Conservation (phyloP, 306 rosid species). For the Lathyrus oleraceus region DNA sequence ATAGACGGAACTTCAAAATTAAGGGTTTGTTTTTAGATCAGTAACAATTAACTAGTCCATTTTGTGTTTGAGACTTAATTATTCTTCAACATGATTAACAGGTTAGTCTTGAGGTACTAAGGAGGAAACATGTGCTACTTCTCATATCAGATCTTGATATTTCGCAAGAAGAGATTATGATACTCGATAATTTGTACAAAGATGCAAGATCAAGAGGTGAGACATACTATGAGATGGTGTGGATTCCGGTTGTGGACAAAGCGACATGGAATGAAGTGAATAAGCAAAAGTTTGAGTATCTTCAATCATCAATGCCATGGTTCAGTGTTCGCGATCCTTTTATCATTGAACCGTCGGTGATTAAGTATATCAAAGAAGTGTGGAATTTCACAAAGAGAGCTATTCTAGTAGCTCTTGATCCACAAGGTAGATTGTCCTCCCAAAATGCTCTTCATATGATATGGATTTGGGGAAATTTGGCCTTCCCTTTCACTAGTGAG, state of each 20-base stretch:
- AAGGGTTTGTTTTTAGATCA: constrained; percentile 44
- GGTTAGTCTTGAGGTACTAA: constrained; percentile 59
- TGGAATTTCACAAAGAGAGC: constrained; percentile 71
- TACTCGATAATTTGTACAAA: constrained; percentile 53
- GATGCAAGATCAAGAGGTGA: constrained; percentile 43
- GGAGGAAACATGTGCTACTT: constrained; percentile 79
- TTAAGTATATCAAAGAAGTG: constrained; percentile 64
- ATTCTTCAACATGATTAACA: constrained; percentile 36
- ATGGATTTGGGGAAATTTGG: constrained; percentile 81
- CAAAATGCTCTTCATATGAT: constrained; percentile 75
- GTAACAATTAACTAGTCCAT: constrained; percentile 1
- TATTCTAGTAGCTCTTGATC: constrained; percentile 77
- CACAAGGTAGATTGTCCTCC: constrained; percentile 67
- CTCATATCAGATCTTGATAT: constrained; percentile 76
- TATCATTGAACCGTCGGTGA: constrained; percentile 57
- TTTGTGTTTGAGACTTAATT: not conserved
- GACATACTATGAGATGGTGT: constrained; percentile 64
- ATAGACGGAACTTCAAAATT: constrained; percentile 41
- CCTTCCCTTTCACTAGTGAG: constrained; percentile 75
- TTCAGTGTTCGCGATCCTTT: constrained; percentile 57
- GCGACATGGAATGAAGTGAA: constrained; percentile 39
- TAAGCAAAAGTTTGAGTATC: constrained; percentile 45
- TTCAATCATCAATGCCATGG: constrained; percentile 71
- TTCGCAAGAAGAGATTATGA: constrained; percentile 59
- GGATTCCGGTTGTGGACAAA: constrained; percentile 70